Conservation (phyloP, 2,329 filamentous ascomycete genomes). For the Colletotrichum sp. region DNA sequence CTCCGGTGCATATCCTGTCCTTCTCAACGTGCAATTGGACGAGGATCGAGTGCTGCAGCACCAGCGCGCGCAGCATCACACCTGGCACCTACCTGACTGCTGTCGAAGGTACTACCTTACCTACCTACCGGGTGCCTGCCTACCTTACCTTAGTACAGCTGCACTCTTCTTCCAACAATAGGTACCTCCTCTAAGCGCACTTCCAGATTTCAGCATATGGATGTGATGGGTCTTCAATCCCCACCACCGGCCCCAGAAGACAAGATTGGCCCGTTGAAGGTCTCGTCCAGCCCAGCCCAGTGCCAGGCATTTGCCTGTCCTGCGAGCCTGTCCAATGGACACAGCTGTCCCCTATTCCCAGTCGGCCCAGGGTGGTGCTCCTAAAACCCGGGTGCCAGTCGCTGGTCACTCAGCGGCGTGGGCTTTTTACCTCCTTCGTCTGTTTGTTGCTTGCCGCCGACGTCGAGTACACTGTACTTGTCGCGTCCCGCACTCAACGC, state of each 20-base stretch:
- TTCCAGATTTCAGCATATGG: neutral
- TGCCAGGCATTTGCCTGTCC: slow-evolving; percentile 9
- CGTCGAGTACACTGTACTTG: neutral
- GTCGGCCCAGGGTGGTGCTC: neutral
- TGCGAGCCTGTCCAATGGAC: neutral
- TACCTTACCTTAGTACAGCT: neutral
- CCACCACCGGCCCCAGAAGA: slow-evolving; percentile 1
- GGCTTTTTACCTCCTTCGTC: neutral
- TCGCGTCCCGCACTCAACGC: neutral
- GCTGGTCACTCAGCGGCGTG: neutral
- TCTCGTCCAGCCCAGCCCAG: neutral
- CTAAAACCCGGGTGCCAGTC: neutral
- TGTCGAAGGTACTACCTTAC: neutral
- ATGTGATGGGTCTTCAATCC: neutral
- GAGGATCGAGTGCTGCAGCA: neutral
- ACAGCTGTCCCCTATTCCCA: neutral
- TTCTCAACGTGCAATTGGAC: neutral
- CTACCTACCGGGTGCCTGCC: neutral
- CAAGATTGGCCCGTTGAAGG: neutral
- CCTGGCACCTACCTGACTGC: neutral
- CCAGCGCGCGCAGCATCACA: neutral
- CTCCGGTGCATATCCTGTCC: neutral
- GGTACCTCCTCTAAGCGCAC: neutral
- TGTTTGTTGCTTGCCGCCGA: neutral
- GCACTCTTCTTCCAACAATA: neutral